Evolutionary conservation across 225 moss, liverwort and hornwort species (phyloP), one percentile per base, ranked within the genome.

Genomic region (Physcomitrellopsis africana): DNA sequence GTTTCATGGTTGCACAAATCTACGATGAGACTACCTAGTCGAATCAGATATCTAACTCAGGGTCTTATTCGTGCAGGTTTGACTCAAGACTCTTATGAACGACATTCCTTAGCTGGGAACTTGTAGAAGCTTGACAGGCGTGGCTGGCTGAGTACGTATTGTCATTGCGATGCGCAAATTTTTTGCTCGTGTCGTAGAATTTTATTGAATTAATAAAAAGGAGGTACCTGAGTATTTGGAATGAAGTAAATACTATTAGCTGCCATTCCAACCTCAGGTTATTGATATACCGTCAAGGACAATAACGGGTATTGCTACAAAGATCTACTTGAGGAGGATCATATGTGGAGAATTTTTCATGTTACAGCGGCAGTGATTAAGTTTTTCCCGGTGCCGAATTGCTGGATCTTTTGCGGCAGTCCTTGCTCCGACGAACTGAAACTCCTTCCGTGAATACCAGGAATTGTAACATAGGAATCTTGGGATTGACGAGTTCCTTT

Each of bases 21-120:
- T 26, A 56, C 20, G 19, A 22, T 8, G 2, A 17, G 13, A 15
- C 14, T 18, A n/a, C 19, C 42, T 0, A 16, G n/a, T 52, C 8
- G 13, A 68, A 61, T 24, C 2, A 27, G 11, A 48, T 56, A 11
- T 58, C 49, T 81, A 51, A 83, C 72, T 41, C 13, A 63, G 53
- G 7, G 29, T 79, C 11, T 68, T 58, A 3, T 52, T 41, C 3
- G 11, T 73, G 80, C 76, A 83, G 16, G 73, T 74, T 60, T 24
- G 17, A 43, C 19, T 59, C 52, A 22, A 26, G 58, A 26, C 58
- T 10, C 5, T 22, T 6, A 3, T 15, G 19, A 56, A 18, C 17
- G 49, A 56, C 55, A 18, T 56, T 56, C 55, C 18, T 15, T 3
- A 6, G 19, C 55, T 6, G 16, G 16, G 55, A 56, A 56, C n/a